phyloP scores from a whole-genome alignment of 2,329 filamentous ascomycete genomes.

The Fusarium sp. region DNA sequence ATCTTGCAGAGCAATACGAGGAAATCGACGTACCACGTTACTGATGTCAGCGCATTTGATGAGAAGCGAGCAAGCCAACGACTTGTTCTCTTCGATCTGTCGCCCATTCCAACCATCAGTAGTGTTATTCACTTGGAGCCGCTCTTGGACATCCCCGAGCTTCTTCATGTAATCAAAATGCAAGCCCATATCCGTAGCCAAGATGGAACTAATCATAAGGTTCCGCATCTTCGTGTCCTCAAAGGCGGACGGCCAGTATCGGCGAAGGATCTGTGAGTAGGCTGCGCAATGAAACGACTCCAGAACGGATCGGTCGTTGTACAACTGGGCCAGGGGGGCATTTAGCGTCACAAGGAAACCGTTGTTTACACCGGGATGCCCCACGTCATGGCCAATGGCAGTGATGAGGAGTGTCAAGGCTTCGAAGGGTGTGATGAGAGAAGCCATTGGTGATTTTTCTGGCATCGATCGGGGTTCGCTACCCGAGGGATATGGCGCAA shows the following conservation, averaged over 20 bases:
- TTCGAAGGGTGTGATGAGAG: conserved; percentile 85
- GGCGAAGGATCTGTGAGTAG: conserved; percentile 92
- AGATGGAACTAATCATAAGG: conserved; percentile 96
- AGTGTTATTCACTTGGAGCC: conserved; percentile 73
- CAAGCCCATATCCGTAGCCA: conserved; percentile 96
- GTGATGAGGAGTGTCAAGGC: conserved; percentile 89
- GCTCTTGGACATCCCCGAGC: conserved; percentile 82
- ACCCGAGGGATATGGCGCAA: conserved; percentile 72
- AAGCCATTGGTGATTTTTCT: conserved; percentile 73
- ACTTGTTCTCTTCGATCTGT: conserved; percentile 78
- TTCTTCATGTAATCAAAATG: conserved; percentile 98
- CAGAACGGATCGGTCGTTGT: conserved; percentile 95
- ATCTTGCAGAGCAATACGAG: neutral
- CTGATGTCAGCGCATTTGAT: conserved; percentile 99
- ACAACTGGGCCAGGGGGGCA: conserved; percentile 91
- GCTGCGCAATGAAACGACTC: conserved; percentile 98
- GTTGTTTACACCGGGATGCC: conserved; percentile 98
- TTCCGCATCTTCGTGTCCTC: conserved; percentile 82
- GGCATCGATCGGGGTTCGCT: conserved; percentile 46
- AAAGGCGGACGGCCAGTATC: conserved; percentile 89
- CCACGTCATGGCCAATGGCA: conserved; percentile 97
- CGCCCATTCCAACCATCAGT: conserved; percentile 82
- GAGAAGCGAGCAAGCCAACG: conserved; percentile 86
- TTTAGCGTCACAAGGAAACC: conserved; percentile 93
- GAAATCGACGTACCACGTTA: conserved; percentile 80